These are phyloP conservation scores for Cryphonectria radicalis DNA, from an alignment of 2,329 filamentous ascomycete species.

Conservation along the genomic window DNA sequence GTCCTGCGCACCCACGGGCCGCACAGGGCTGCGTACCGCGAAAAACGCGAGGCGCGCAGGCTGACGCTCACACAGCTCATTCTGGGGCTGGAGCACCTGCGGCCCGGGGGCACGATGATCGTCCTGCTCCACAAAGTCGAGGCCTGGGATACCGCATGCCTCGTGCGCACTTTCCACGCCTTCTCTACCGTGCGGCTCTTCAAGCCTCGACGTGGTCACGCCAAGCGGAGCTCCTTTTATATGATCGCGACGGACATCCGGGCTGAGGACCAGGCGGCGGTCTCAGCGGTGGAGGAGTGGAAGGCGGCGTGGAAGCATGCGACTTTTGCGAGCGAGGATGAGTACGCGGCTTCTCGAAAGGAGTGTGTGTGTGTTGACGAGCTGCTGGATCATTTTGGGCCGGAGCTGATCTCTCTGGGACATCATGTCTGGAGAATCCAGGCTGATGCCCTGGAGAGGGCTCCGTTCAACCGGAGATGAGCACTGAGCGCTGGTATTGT, in stretches of 20 bases:
- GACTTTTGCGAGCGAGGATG: slow-evolving; percentile 43
- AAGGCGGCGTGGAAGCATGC: slow-evolving; percentile 44
- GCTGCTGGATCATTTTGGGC: slow-evolving; percentile 44
- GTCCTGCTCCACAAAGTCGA: slow-evolving; percentile 56
- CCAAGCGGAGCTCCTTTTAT: slow-evolving; percentile 56
- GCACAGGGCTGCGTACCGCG: slow-evolving; percentile 37
- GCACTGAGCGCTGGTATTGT: background rate
- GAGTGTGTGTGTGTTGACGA: slow-evolving; percentile 29
- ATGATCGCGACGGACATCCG: slow-evolving; percentile 51
- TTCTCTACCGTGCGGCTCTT: slow-evolving; percentile 49
- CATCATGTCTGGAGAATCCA: slow-evolving; percentile 42
- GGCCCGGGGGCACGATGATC: slow-evolving; percentile 53
- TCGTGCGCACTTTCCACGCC: slow-evolving; percentile 45
- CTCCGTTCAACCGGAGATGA: background rate
- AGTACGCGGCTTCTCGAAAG: slow-evolving; percentile 17
- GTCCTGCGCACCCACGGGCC: slow-evolving; percentile 46
- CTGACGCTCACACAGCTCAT: slow-evolving; percentile 46
- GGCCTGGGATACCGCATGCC: slow-evolving; percentile 40
- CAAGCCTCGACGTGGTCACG: slow-evolving; percentile 49
- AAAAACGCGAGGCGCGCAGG: slow-evolving; percentile 42
- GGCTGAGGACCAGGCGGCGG: slow-evolving; percentile 38
- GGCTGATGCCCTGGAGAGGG: slow-evolving; percentile 36
- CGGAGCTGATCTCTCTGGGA: slow-evolving; percentile 38
- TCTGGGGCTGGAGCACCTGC: slow-evolving; percentile 51
- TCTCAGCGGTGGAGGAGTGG: slow-evolving; percentile 44